Base-by-base conservation (phyloP, 169 alveolate species). In the Eimeria praecox region DNA sequence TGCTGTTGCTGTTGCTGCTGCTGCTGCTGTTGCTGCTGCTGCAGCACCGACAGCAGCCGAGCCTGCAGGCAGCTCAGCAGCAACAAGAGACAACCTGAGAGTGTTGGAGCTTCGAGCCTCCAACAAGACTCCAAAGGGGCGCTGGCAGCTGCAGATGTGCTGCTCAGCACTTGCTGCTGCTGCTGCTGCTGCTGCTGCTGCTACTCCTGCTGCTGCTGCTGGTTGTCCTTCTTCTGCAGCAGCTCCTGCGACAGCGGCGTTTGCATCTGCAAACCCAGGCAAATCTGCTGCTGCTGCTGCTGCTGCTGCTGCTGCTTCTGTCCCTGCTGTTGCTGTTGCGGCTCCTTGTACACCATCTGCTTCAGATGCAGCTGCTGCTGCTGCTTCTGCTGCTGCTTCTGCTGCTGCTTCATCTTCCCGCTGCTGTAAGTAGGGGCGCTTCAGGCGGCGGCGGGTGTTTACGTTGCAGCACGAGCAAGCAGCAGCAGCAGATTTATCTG, bases 351-450 rank as follows among this genome's bases (percentile, higher is more conserved):
- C 92, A 1, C 38, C 90, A n/a, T 16, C 10, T 46, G 69, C 90
- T 5, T 20, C 90, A n/a, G 3, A 18, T 35, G 90, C 44, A 27
- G 66, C 49, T 46, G 44, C 62, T 80, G 14, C 8, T 40, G 90
- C 90, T 46, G 49, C 90, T 6, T 18, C n/a, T 40, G 38, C 90
- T 27, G 44, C 71, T 20, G 66, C 40, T 40, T 49, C 35, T 44
- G 73, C 90, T 82, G n/a, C 90, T 82, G 90, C 73, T 49, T 24
- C 90, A 82, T 52, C 80, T 86, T 30, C 78, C 8, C 20, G 92
- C 54, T 38, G 80, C 92, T 56, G 44, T 42, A 86, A 44, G 24
- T 35, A 27, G 4, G 38, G 78, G 54, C 78, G 92, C 35, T 62
- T 22, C 49, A 56, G 62, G 52, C 92, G 80, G 44, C 92, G 92